Evolutionary conservation across 768 basidiomycete species (phyloP), one percentile per base, ranked within the genome.

Genomic region (Hypholoma fasciculare): DNA sequence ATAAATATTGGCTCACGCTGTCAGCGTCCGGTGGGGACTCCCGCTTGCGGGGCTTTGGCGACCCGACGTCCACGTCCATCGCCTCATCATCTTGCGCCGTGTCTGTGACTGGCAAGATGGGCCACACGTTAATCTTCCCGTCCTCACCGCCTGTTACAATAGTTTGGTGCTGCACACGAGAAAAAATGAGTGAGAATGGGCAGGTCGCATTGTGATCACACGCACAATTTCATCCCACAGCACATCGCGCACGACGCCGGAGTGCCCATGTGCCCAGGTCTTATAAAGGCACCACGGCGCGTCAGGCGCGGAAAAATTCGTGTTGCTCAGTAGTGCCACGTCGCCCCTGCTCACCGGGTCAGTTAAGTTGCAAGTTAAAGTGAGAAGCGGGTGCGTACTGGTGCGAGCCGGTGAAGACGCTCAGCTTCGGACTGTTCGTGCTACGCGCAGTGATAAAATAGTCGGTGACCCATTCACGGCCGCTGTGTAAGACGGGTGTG

Each of bases 401-500:
- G 53, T 92, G 90, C 1, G 90, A 90, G 0, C 90, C 90, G 4
- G 83, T 80, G 54, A 90, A 88, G 4, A 90, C 69, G 30, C 77
- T 78, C 8, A 89, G 71, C 17, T 73, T 76, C 42, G 74, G 72
- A 9, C 61, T 56, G 19, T 61, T 63, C 11, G 71, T 71, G 34
- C 70, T 64, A 63, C 81, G 77, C 43, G 82, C 85, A 11, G 78
- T 78, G 52, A 92, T 83, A 38, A 90, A 71, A 72, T 92, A 91
- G 66, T 92, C 89, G 1, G 89, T 89, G n/a, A 87, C 82, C 90
- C 90, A 92, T 53, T 84, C 84, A 43, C 78, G 72, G 26, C 76
- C 74, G 19, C 61, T 60, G 61, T 89, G 87, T 9, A 88, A 69
- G 1, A 87, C 85, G 2, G 87, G 87, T 5, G 65, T 74, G 11